phyloP scores from a whole-genome alignment of 2,329 filamentous ascomycete genomes.

The Aspergillus felis region DNA sequence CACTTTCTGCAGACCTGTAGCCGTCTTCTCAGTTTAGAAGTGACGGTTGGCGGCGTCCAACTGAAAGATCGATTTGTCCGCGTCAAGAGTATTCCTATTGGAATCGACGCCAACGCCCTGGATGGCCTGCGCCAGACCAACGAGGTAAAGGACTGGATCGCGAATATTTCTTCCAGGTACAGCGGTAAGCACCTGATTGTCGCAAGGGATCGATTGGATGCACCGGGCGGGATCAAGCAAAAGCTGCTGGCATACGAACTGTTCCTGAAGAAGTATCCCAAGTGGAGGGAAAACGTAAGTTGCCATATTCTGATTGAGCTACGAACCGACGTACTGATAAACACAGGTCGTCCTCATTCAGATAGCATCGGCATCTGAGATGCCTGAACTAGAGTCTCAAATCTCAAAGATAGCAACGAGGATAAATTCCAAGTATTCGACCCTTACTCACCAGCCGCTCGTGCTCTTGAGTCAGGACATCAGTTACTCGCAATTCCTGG shows the following conservation, averaged over 20 bases:
- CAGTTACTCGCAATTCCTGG: slow-evolving; percentile 85
- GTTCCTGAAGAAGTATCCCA: slow-evolving; percentile 85
- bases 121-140: slow-evolving; percentile 63
- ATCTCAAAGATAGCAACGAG: slow-evolving; percentile 90
- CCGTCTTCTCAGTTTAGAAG: slow-evolving; percentile 77
- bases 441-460: slow-evolving; percentile 82
- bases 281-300: slow-evolving; percentile 69
- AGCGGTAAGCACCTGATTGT: slow-evolving; percentile 85
- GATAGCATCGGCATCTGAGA: slow-evolving; percentile 81
- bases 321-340: slow-evolving; percentile 1
- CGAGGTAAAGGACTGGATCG: slow-evolving; percentile 73
- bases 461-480: slow-evolving; percentile 94
- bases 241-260: slow-evolving; percentile 87
- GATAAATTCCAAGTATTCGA: slow-evolving; percentile 86
- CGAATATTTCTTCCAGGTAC: slow-evolving; percentile 74
- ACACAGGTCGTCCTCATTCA: slow-evolving; percentile 77
- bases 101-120: slow-evolving; percentile 75
- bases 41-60: slow-evolving; percentile 77
- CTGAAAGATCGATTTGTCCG: slow-evolving; percentile 86
- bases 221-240: slow-evolving; percentile 84
- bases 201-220: slow-evolving; percentile 87
- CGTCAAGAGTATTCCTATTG: slow-evolving; percentile 75
- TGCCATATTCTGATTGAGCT: background rate
- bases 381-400: slow-evolving; percentile 76
- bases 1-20: slow-evolving; percentile 96